Base-by-base conservation (phyloP, 306 rosid genomes). In the Quercus rubra region DNA sequence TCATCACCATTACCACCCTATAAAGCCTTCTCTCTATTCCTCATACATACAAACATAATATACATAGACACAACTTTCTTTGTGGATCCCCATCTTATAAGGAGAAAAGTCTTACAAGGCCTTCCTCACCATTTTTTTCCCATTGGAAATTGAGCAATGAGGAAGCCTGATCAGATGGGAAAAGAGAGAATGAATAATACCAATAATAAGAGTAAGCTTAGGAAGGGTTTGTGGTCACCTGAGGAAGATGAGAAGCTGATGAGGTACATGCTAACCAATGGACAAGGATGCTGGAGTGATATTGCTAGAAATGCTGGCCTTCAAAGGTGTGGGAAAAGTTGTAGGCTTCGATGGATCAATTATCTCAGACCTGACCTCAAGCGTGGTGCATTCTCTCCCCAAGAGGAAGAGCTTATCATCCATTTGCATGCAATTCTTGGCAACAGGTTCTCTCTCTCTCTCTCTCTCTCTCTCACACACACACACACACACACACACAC, bases 321-420 rank as follows among this genome's bases (percentile, higher is more conserved):
- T 49, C 92, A 85, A 27, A 83, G 98, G 33, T 94, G 98, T 33
- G 98, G 98, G 0, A 94, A 94, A 81, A 94, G 98, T 51, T 94
- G 98, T 55, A 92, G 98, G n/a, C 97, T 94, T 38, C 98, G 98
- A 19, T 94, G 98, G 98, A 94, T 94, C 58, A 94, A 94, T 76
- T 94, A 94, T 87, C 79, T 94, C 74, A 86, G 98, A 74, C 98
- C 98, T 15, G 98, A 94, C 75, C 98, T 94, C 56, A 94, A 91
- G 69, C 91, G 98, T 3, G 98, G 98, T 27, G 93, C 98, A 2
- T 94, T 94, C 67, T 91, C 97, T 1, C 87, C 86, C 1, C 97
- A 94, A 27, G 98, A 94, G 71, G 92, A 94, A 84, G 85, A 86
- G 1, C 90, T 90, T 82, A 94, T 94, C 73, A 5, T 92, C 76